Evolutionary conservation across 2,329 filamentous ascomycete species (phyloP).

Genomic region (Talaromyces rugulosus): DNA sequence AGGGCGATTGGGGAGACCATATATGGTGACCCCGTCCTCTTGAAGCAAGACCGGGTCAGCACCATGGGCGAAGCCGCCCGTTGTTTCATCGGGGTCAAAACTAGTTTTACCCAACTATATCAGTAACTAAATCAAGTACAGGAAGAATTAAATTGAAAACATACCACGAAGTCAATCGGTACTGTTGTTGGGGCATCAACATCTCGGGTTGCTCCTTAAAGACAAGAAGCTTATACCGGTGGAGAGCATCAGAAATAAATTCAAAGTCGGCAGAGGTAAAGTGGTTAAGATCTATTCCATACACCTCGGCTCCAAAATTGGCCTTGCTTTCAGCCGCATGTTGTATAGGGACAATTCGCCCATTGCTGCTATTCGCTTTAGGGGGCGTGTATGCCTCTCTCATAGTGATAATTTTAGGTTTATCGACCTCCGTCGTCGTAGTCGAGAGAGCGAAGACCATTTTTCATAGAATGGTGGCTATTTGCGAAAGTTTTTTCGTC

Average conservation of each 20-base stretch:
- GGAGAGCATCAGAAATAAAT: constrained; percentile 30
- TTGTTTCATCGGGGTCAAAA: constrained; percentile 32
- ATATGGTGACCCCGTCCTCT: constrained; percentile 32
- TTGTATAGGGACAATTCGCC: constrained; percentile 7
- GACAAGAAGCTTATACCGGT: constrained; percentile 31
- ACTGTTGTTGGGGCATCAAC: constrained; percentile 32
- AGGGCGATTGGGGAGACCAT: constrained; percentile 28
- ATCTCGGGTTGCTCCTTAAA: constrained; percentile 36
- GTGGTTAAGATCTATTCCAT: constrained; percentile 35
- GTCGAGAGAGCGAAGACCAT: constrained; percentile 4
- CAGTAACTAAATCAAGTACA: neutral
- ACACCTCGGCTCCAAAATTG: constrained; percentile 32
- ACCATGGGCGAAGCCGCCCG: constrained; percentile 36
- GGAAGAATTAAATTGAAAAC: neutral
- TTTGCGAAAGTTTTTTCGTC: neutral
- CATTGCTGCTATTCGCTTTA: constrained; percentile 6
- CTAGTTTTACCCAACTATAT: constrained; percentile 11
- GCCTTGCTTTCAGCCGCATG: constrained; percentile 26
- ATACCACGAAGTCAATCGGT: constrained; percentile 26
- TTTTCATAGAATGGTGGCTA: neutral
- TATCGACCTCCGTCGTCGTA: neutral
- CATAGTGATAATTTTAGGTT: constrained; percentile 1
- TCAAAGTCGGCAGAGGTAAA: constrained; percentile 31
- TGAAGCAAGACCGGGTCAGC: constrained; percentile 30
- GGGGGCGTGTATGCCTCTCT: constrained; percentile 6